Evolutionary conservation across 331 rosid species (phyloP).

Genomic region (Quercus phellos): DNA sequence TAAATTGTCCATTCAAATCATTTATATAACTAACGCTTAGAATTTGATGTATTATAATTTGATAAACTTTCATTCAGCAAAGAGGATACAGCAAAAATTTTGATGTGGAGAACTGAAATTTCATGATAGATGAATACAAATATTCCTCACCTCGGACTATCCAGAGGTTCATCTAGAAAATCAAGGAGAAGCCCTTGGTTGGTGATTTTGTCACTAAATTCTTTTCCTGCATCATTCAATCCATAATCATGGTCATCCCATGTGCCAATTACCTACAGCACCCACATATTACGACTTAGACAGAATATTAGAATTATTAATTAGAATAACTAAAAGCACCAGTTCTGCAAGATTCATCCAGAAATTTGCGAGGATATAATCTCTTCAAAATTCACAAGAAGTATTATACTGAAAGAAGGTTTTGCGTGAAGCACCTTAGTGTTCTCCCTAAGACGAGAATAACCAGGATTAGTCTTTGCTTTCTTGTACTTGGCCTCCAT

Average conservation of each 20-base stretch:
- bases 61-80: background rate
- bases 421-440: conserved; percentile 38
- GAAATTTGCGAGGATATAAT: conserved; percentile 5
- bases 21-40: background rate
- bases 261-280: conserved; percentile 67
- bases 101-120: background rate
- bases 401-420: conserved; percentile 2
- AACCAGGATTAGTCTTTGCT: conserved; percentile 60
- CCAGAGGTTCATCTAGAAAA: conserved; percentile 69
- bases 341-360: conserved; percentile 4
- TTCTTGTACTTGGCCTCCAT: conserved; percentile 51
- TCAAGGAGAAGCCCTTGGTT: conserved; percentile 81
- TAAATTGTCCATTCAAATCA: background rate
- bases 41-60: background rate
- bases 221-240: conserved; percentile 77
- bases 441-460: conserved; percentile 44
- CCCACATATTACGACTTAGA: conserved; percentile 25
- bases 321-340: background rate
- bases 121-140: conserved; percentile 10
- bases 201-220: conserved; percentile 44
- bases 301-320: background rate
- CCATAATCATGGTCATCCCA: conserved; percentile 97
- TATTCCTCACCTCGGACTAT: conserved; percentile 61
- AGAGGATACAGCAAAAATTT: background rate
- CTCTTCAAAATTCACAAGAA: conserved; percentile 9